phyloP scores from a whole-genome alignment of 2,329 filamentous ascomycete species.

The Fusarium sp. region DNA sequence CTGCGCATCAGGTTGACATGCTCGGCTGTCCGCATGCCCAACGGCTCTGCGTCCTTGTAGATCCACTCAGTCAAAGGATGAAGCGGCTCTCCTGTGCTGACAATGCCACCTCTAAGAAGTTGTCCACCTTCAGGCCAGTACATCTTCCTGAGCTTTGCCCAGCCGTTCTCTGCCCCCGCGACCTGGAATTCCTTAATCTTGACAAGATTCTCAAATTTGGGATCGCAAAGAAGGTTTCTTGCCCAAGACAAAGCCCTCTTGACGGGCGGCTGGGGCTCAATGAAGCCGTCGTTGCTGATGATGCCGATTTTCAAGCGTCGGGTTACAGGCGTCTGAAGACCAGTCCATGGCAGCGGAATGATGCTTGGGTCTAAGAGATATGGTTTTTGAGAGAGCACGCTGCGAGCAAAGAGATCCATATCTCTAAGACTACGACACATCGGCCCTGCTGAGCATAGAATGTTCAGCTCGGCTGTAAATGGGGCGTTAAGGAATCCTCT shows the following conservation, averaged over 20 bases:
- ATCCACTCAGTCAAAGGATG: slow-evolving; percentile 61
- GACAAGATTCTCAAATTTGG: slow-evolving; percentile 38
- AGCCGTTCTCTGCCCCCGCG: slow-evolving; percentile 50
- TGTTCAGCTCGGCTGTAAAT: not conserved
- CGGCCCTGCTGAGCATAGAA: slow-evolving; percentile 29
- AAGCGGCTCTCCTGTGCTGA: slow-evolving; percentile 60
- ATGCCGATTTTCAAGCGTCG: slow-evolving; percentile 60
- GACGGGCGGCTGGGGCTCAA: slow-evolving; percentile 58
- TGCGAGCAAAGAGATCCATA: slow-evolving; percentile 42
- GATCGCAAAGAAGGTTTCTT: slow-evolving; percentile 25
- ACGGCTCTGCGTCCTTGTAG: slow-evolving; percentile 49
- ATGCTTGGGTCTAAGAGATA: slow-evolving; percentile 49
- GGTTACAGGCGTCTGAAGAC: slow-evolving; percentile 33
- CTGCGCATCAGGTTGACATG: slow-evolving; percentile 29
- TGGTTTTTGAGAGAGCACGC: slow-evolving; percentile 29
- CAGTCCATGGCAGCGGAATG: slow-evolving; percentile 51
- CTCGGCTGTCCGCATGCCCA: slow-evolving; percentile 38
- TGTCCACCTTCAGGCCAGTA: slow-evolving; percentile 64
- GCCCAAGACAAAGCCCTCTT: slow-evolving; percentile 57
- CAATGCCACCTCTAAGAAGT: slow-evolving; percentile 52
- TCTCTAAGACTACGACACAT: slow-evolving; percentile 46
- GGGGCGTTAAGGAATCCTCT: not conserved
- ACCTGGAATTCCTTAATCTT: slow-evolving; percentile 56
- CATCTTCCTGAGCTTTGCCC: slow-evolving; percentile 53
- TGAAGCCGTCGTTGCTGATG: slow-evolving; percentile 55